Percentiles rank a stretch among this genome's conserved stretches.
Conservation (phyloP, 306 rosid species). For the Prunus kanzakura region DNA sequence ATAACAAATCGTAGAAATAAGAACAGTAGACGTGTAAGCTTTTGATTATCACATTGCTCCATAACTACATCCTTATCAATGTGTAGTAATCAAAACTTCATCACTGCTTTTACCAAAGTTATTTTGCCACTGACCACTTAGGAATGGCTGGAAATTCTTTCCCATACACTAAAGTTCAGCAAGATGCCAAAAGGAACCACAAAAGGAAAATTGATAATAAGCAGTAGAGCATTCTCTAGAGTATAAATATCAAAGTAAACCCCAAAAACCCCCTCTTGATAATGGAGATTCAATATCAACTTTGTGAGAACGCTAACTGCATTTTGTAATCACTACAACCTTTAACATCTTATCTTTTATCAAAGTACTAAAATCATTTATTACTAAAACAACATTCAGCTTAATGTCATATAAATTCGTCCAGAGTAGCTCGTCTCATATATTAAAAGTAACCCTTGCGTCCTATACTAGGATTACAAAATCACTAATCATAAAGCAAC, state of each 20-base stretch:
- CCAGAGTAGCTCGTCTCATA: background rate
- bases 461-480: background rate
- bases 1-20: background rate
- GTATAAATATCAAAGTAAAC: background rate
- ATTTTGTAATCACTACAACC: background rate
- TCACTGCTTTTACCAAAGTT: background rate
- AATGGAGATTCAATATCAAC: background rate
- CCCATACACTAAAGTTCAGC: background rate
- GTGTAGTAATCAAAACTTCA: background rate
- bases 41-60: background rate
- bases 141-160: background rate
- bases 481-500: background rate
- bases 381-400: background rate
- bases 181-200: background rate
- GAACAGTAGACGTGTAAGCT: background rate
- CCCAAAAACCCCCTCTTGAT: background rate
- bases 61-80: background rate
- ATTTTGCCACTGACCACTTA: background rate
- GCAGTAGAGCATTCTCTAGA: background rate
- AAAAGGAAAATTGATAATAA: background rate
- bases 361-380: background rate
- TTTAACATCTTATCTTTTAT: background rate
- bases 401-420: background rate
- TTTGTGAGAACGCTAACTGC: background rate
- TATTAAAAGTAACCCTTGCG: background rate